Conservation (phyloP, 805 yeast genomes). For the Lipomyces spencermartinsiae region DNA sequence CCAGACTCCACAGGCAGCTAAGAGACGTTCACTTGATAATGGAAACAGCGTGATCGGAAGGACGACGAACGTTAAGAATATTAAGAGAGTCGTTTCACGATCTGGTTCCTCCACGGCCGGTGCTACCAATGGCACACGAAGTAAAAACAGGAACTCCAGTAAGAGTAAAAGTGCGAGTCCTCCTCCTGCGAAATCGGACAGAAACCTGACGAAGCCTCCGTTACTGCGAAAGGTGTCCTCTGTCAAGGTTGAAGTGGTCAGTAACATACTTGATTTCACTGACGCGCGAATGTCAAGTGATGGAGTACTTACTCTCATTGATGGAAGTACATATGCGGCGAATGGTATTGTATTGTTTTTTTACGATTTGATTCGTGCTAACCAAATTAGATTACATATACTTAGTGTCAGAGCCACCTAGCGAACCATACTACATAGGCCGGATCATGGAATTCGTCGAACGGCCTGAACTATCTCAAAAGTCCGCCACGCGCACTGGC, state of each 20-base stretch:
- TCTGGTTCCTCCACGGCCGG: not conserved
- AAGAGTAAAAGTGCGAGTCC: constrained; percentile 14
- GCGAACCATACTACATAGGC: constrained; percentile 92
- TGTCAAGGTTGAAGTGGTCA: not conserved
- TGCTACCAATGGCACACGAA: not conserved
- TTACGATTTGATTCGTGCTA: not conserved
- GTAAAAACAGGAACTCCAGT: constrained; percentile 1
- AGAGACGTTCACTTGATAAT: not conserved
- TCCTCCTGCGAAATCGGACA: not conserved
- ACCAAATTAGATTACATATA: constrained; percentile 64
- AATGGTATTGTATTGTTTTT: constrained; percentile 41
- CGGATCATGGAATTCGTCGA: constrained; percentile 74
- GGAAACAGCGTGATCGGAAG: not conserved
- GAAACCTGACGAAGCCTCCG: not conserved
- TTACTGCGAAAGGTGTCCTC: not conserved
- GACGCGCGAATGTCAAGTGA: constrained; percentile 49
- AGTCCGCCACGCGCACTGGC: constrained; percentile 10
- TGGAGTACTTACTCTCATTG: constrained; percentile 43
- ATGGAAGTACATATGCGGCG: constrained; percentile 41
- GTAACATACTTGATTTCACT: constrained; percentile 49
- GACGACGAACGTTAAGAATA: not conserved
- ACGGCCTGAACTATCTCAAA: constrained; percentile 39
- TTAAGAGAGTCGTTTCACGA: not conserved
- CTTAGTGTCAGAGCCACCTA: constrained; percentile 89
- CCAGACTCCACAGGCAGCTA: not conserved